A percentile compares a stretch with the other conserved stretches of the same genome.
phyloP scores from a whole-genome alignment of 2,329 filamentous ascomycete genomes.

The Cladosporium phlei region DNA sequence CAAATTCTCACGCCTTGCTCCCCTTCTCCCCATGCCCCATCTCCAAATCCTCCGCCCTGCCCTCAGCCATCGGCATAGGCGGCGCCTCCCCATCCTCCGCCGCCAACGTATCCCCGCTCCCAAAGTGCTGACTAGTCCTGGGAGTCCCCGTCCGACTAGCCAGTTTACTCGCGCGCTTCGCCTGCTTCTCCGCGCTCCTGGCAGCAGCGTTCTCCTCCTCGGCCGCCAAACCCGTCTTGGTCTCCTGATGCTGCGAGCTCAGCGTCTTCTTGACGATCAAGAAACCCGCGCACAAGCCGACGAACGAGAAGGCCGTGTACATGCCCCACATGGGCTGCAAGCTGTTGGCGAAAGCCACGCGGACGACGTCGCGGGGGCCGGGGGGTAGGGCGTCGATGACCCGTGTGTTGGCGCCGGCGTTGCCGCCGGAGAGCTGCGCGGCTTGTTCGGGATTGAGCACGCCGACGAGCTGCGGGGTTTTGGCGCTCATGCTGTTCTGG shows the following conservation, averaged over 20 bases:
- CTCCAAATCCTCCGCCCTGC: slow-evolving; percentile 7
- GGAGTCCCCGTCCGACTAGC: not conserved
- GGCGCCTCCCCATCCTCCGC: slow-evolving; percentile 6
- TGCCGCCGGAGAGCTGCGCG: slow-evolving; percentile 51
- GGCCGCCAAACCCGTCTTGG: slow-evolving; percentile 45
- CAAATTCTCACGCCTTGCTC: no score
- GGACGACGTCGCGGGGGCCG: slow-evolving; percentile 40
- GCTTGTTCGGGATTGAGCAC: slow-evolving; percentile 51
- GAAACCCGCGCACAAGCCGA: slow-evolving; percentile 37
- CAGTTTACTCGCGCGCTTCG: slow-evolving; percentile 19
- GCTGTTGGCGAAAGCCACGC: slow-evolving; percentile 40
- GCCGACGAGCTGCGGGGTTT: slow-evolving; percentile 45
- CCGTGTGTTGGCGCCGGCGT: slow-evolving; percentile 57
- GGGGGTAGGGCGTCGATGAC: slow-evolving; percentile 51
- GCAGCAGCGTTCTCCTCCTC: slow-evolving; percentile 36
- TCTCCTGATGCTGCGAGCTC: slow-evolving; percentile 42
- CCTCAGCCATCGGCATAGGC: slow-evolving; percentile 8
- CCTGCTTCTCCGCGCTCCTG: slow-evolving; percentile 22
- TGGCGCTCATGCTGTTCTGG: slow-evolving; percentile 65
- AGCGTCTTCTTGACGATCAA: slow-evolving; percentile 41
- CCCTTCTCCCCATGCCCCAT: slow-evolving; percentile 6
- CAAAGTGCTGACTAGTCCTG: not conserved
- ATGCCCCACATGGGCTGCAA: slow-evolving; percentile 48
- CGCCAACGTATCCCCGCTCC: slow-evolving; percentile 4
- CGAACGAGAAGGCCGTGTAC: slow-evolving; percentile 39